A percentile compares a stretch with the other conserved stretches of the same genome.
phyloP scores from a whole-genome alignment of 2,329 filamentous ascomycete genomes.

The Beauveria asiatica region DNA sequence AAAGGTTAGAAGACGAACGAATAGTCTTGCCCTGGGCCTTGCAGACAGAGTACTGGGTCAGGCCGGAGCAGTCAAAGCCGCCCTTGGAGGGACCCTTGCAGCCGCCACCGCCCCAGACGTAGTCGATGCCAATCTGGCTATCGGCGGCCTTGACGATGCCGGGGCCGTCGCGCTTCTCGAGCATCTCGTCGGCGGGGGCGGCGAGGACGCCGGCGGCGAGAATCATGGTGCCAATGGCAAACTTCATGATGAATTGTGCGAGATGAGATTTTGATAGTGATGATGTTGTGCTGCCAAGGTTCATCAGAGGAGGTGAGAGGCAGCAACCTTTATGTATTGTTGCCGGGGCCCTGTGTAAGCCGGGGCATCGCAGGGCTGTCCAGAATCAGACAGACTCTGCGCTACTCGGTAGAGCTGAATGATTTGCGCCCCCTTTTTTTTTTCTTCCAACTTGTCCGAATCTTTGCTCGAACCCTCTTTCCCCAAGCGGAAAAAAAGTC shows the following conservation, averaged over 20 bases:
- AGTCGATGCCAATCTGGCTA: slow-evolving; percentile 11
- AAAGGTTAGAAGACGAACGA: slow-evolving; percentile 2
- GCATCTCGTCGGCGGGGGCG: not conserved
- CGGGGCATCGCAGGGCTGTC: slow-evolving; percentile 8
- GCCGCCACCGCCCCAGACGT: slow-evolving; percentile 14
- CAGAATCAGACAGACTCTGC: not conserved
- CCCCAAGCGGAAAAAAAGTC: not conserved
- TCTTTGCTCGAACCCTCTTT: not conserved
- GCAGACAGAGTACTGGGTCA: slow-evolving; percentile 15
- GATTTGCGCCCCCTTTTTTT: not conserved
- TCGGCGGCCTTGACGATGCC: slow-evolving; percentile 14
- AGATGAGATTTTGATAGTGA: not conserved
- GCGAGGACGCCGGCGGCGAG: slow-evolving; percentile 10
- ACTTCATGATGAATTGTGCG: slow-evolving; percentile 6
- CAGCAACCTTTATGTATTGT: not conserved
- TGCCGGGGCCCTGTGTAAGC: not conserved
- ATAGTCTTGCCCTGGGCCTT: slow-evolving; percentile 15
- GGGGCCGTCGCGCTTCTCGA: slow-evolving; percentile 13
- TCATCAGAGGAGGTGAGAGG: not conserved
- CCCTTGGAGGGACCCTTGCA: slow-evolving; percentile 14
- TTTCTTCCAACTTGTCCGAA: not conserved
- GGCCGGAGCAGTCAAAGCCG: slow-evolving; percentile 16
- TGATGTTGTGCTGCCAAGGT: not conserved
- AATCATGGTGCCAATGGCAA: not conserved
- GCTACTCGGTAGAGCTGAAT: not conserved